These are phyloP conservation scores for Sarcodon sp. DNA, from an alignment of 768 basidiomycete species.

Conservation along the genomic window DNA sequence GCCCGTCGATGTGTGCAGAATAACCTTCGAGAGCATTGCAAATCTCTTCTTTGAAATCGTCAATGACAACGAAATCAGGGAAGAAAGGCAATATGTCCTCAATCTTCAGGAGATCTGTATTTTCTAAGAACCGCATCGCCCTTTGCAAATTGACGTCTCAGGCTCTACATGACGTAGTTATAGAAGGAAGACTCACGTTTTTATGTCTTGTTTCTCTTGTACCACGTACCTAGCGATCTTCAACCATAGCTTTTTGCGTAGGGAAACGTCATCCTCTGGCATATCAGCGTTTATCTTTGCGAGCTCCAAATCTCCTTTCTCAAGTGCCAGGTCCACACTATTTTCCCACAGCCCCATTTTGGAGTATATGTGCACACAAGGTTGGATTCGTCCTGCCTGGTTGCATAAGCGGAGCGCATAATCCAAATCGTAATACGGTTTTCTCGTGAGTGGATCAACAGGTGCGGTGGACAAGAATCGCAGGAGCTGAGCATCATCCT, in stretches of 20 bases:
- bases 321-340: slow-evolving; percentile 87
- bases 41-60: slow-evolving; percentile 99
- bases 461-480: slow-evolving; percentile 79
- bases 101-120: slow-evolving; percentile 90
- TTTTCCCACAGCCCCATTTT: slow-evolving; percentile 98
- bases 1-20: slow-evolving; percentile 75
- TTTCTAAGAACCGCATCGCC: slow-evolving; percentile 94
- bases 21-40: slow-evolving; percentile 93
- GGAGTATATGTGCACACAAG: slow-evolving; percentile 94
- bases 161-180: neutral
- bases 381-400: slow-evolving; percentile 62
- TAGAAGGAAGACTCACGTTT: slow-evolving; percentile 54
- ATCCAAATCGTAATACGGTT: slow-evolving; percentile 93
- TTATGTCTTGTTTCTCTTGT: slow-evolving; percentile 96
- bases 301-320: slow-evolving; percentile 89
- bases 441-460: slow-evolving; percentile 66
- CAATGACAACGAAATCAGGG: slow-evolving; percentile 98
- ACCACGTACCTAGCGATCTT: slow-evolving; percentile 99
- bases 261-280: slow-evolving; percentile 80
- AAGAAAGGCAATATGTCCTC: slow-evolving; percentile 99
- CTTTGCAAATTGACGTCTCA: slow-evolving; percentile 27
- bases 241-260: slow-evolving; percentile 92
- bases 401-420: slow-evolving; percentile 93
- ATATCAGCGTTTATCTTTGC: slow-evolving; percentile 93
- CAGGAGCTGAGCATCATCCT: slow-evolving; percentile 68